Evolutionary conservation across 106 monocot species (phyloP), one percentile per base, ranked within the genome.

Genomic region (Acorus calamus): DNA sequence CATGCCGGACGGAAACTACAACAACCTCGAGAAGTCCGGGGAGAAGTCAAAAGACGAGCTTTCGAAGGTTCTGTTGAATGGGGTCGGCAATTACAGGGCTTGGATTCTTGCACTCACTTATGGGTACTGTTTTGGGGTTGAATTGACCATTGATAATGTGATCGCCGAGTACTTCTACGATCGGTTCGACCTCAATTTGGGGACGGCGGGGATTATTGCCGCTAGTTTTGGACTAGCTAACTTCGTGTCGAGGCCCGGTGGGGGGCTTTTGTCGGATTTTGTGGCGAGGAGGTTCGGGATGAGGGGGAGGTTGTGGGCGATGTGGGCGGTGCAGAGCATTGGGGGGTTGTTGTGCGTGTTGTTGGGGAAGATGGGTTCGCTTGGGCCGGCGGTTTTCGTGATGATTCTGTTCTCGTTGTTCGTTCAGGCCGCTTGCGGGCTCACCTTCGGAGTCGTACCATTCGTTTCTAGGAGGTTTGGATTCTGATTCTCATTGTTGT

Each of bases 101-200:
- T 91, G 91, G 86, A 84, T 91, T 0, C 50, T 78, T 46, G 86
- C 81, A 7, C 11, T 91, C 11, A 81, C 84, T 0, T 87, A 92
- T 53, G 87, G 92, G 7, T 92, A 88, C 66, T 88, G 88, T 63
- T 93, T 93, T 64, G 92, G 92, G 3, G 92, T 88, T 56, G 92
- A 93, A 76, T 69, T 93, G 41, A 73, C 88, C 4, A 58, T 93
- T 2, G 83, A 93, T 72, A 93, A 93, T 80, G 74, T 93, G 67
- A 83, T 93, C 14, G 88, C 88, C 5, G 82, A 85, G 78, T 93
- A 93, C 81, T 94, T 82, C 73, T 94, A 76, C 69, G 94, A 94
- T 69, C 60, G 86, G 48, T 94, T 94, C 77, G 48, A 77, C 49
- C 70, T 89, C 48, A 84, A 84, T 50, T 67, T 94, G 14, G 60